Base-by-base conservation (phyloP, 768 basidiomycete genomes). In the Podaxis carcinomalis region DNA sequence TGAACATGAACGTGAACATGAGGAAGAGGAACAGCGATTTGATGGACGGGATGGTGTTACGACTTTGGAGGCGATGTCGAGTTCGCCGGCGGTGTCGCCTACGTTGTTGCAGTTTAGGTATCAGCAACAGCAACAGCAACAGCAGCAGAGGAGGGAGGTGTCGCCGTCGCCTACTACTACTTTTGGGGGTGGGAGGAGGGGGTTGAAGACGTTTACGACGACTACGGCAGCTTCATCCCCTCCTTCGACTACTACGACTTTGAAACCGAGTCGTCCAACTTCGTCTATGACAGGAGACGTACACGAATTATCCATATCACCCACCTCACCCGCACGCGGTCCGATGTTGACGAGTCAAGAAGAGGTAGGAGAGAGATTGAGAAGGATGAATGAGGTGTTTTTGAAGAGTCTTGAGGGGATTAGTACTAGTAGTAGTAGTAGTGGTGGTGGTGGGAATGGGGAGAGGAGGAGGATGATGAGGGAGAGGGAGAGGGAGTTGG, bases 341-440 rank as follows among this genome's bases (percentile, higher is more conserved):
- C 79, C 84, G 16, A 81, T 89, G 80, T 73, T 89, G 35, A 87
- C 87, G n/a, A 84, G 78, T 32, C 84, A 81, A 64, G 77, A 79
- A 3, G 89, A 86, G 59, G 83, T 92, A 2, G 87, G 89, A 56
- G 85, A 84, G 70, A 75, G 81, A 63, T 68, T 92, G 56, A 74
- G 73, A 51, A 77, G 78, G 72, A 88, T 91, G 89, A 83, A 89
- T 60, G 86, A 86, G 64, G 75, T 78, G 44, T 92, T 92, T 70
- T 63, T 84, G 66, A 81, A 79, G 58, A 88, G 85, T 51, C 72
- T 92, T 35, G 83, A 85, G 59, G 86, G 85, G 16, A 73, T 90
- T 1, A 81, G 80, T 14, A 51, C 49, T 46, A 61, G 65, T 23
- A 50, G 59, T 1, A 23, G 23, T 23, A 23, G 23, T 1, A 81